Evolutionary conservation across 352 stramenopile species (phyloP).

Genomic region (Phytopythium chamaehyphon): DNA sequence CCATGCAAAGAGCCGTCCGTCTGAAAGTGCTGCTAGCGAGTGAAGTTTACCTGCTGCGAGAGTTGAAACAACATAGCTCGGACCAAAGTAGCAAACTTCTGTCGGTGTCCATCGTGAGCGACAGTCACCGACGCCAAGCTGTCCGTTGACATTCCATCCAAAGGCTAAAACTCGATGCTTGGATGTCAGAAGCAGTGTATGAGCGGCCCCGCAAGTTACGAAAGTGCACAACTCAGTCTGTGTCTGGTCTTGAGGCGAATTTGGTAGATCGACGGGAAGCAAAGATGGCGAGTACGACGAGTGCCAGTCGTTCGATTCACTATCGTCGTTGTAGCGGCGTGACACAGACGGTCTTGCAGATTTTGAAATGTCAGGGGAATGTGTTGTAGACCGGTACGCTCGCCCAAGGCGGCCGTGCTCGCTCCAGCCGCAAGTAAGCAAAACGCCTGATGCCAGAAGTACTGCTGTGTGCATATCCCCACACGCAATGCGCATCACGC

Average conservation of each 20-base stretch:
- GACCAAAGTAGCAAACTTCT: constrained; percentile 51
- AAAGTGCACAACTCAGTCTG: constrained; percentile 29
- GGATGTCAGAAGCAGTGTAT: constrained; percentile 49
- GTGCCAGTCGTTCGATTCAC: constrained; percentile 3
- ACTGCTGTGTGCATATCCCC: constrained; percentile 59
- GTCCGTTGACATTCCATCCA: constrained; percentile 51
- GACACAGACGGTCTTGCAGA: neutral
- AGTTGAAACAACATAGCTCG: constrained; percentile 26
- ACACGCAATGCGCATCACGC: constrained; percentile 42
- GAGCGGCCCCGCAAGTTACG: constrained; percentile 51
- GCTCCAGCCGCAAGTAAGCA: constrained; percentile 63
- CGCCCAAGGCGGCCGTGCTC: constrained; percentile 55
- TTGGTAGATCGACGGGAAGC: constrained; percentile 41
- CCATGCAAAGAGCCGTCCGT: constrained; percentile 63
- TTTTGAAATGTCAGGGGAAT: too few relatives aligned
- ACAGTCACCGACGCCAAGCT: constrained; percentile 62
- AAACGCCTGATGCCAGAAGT: constrained; percentile 30
- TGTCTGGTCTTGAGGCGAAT: constrained; percentile 7
- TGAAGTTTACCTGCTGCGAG: constrained; percentile 50
- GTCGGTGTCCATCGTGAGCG: constrained; percentile 35
- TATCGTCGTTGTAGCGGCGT: neutral
- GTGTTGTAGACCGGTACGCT: neutral
- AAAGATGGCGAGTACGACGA: neutral
- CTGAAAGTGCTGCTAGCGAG: constrained; percentile 41
- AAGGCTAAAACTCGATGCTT: constrained; percentile 42